A percentile compares a stretch with the other conserved stretches of the same genome.
Evolutionary conservation across 208 protist genomes (phyloP).

Genomic region (Leishmania arabica): DNA sequence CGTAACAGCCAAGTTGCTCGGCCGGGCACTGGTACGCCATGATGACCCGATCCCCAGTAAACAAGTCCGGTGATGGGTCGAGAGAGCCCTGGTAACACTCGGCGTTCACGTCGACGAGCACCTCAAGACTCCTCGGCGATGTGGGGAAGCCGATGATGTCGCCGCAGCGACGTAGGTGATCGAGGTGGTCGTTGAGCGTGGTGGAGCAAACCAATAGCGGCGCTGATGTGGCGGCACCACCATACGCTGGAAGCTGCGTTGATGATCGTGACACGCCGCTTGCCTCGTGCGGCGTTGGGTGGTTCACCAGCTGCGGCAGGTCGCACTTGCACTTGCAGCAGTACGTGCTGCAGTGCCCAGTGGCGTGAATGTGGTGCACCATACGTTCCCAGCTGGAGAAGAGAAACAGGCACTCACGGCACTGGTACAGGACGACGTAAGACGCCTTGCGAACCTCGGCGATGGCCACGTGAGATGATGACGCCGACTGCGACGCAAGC

Average conservation of each 20-base stretch:
- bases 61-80: constrained; percentile 17
- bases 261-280: not conserved
- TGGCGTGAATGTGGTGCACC: constrained; percentile 43
- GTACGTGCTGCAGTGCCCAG: constrained; percentile 46
- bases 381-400: constrained; percentile 56
- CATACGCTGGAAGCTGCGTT: not conserved
- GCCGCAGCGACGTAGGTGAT: constrained; percentile 35
- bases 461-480: not conserved
- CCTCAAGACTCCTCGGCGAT: constrained; percentile 53
- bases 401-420: constrained; percentile 55
- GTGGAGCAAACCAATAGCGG: constrained; percentile 16
- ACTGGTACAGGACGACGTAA: constrained; percentile 75
- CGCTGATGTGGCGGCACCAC: not conserved
- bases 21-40: constrained; percentile 48
- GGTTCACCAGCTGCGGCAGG: constrained; percentile 30
- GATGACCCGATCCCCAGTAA: constrained; percentile 11
- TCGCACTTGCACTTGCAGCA: constrained; percentile 31
- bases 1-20: constrained; percentile 32
- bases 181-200: constrained; percentile 30
- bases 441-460: constrained; percentile 13
- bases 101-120: constrained; percentile 48
- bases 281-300: constrained; percentile 13
- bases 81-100: constrained; percentile 21
- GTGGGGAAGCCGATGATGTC: constrained; percentile 49
- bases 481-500: not conserved